These are phyloP conservation scores for Thymus quinquecostatus DNA, from an alignment of 257 asterid genomes.

Conservation along the genomic window DNA sequence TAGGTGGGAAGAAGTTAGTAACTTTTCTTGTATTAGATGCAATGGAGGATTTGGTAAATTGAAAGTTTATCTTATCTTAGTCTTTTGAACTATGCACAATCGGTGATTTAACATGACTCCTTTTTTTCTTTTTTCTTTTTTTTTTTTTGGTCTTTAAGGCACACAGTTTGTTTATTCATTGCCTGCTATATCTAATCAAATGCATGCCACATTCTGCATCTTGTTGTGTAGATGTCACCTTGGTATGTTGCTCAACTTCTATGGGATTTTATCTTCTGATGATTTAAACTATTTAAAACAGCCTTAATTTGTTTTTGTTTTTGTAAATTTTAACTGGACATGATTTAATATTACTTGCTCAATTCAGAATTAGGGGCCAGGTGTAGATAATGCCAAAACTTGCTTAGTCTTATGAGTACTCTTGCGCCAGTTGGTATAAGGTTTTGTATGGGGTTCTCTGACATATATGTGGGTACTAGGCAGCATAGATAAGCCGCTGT, in stretches of 20 bases:
- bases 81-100: background rate
- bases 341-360: background rate
- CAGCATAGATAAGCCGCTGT: background rate
- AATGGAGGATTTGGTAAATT: background rate
- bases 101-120: background rate
- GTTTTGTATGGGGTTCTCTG: background rate
- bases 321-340: background rate
- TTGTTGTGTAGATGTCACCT: background rate
- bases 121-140: too few relatives aligned
- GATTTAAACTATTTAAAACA: background rate
- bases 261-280: background rate
- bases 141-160: background rate
- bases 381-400: background rate
- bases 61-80: background rate
- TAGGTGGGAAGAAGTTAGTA: constrained; percentile 9
- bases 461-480: background rate
- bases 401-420: background rate
- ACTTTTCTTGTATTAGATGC: background rate
- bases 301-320: background rate
- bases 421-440: background rate
- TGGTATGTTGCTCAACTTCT: background rate
- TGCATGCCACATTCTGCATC: background rate
- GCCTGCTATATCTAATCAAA: background rate
- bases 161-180: background rate
- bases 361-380: background rate